Base-by-base conservation (phyloP, 176 grass and related monocot genomes). In the Zoysia japonica region DNA sequence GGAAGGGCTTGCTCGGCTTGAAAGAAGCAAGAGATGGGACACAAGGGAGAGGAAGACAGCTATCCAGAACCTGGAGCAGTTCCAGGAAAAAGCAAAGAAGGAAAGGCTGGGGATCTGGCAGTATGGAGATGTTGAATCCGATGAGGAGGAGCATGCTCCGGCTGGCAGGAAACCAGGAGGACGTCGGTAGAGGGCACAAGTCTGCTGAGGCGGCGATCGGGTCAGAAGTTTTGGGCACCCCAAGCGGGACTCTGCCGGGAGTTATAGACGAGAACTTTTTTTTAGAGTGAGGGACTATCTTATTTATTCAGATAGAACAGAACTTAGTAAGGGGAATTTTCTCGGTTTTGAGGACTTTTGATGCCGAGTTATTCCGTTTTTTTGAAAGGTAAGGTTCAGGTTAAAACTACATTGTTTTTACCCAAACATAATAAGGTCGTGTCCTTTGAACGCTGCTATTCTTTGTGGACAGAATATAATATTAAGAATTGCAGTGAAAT, bases 21-120 rank as follows among this genome's bases (percentile, higher is more conserved):
- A 94, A 76, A 94, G 89, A 76, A 79, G 86, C 77, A 94, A 94
- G 80, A 91, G 86, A 55, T 94, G 92, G 92, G 92, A 94, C 47
- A 91, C 86, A 42, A 89, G 35, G 38, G 88, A 91, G 55, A 85
- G 89, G 67, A 91, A 91, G 69, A 53, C 68, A 0, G 89, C 92
- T 7, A 83, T 94, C 11, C 77, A 88, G 60, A 94, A 91, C 42
- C 68, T 94, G 69, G 92, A 94, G 67, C 83, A 94, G 69, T 91
- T 94, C 88, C 88, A 91, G 71, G 89, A 86, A 16, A 94, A 91
- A 76, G 92, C 92, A 48, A 94, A 94, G 76, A 85, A 82, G 78
- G 80, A 75, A 20, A 84, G 92, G 52, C 65, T 87, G 45, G 75
- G 75, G 19, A 88, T 94, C 17, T 94, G 92, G 92, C 80, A 84